Base-by-base conservation (phyloP, 2,329 filamentous ascomycete species). In the Penicillium capsulatum region DNA sequence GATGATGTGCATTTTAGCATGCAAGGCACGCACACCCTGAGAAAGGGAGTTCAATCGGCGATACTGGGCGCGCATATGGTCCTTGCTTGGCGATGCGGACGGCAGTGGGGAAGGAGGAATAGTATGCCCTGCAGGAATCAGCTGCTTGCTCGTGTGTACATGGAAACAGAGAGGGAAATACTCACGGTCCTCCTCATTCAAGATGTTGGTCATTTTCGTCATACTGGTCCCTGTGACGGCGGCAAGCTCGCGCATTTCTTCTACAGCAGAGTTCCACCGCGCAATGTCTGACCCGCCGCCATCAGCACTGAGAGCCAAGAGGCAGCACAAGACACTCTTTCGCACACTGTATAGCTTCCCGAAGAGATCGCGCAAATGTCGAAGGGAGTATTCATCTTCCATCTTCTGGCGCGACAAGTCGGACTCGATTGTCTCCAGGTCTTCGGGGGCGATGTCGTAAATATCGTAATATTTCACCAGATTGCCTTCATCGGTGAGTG, bases 381-480 rank as follows among this genome's bases (percentile, higher is more conserved):
- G 84, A 17, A 91, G 61, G n/a, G 84, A 86, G 54, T 89, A 83
- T 15, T 75, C 65, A 47, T 94, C 86, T 34, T 94, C 86, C 43
- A 84, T 78, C 32, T 84, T 78, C n/a, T 72, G 67, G 30, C 80
- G 76, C 3, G 76, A 74, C 41, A 83, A 81, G 1, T 80, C 79
- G 30, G 75, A 69, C 50, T 81, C 74, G n/a, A 83, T 79, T 53
- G 87, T 83, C 14, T 78, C 75, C 24, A 87, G 78, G 60, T 90
- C 85, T 40, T 81, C 77, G 41, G 83, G 76, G 45, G 79, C 85
- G 44, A 91, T 80, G 50, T 90, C 86, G 59, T 91, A 90, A 44
- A 91, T 84, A 58, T 97, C 91, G 55, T 92, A 86, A 60, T 95
- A 94, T 65, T 89, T 92, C 54, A 94, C 88, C 30, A 98, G 69